Percentiles rank a stretch among this genome's conserved stretches.
Conservation (phyloP, 805 yeast species). For the Candida nonsorbophila region DNA sequence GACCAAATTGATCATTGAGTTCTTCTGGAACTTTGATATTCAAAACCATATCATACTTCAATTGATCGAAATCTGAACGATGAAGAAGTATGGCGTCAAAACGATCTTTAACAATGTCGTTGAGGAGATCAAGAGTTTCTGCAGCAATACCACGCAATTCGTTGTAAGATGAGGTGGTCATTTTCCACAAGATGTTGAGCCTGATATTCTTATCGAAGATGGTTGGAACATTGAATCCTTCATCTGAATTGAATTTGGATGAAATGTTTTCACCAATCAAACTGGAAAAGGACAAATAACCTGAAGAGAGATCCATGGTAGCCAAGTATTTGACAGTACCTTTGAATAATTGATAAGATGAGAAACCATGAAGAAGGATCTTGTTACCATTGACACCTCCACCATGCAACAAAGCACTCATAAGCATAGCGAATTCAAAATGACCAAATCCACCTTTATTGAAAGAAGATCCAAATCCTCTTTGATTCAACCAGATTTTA, state of each 20-base stretch:
- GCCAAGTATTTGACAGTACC: conserved; percentile 82
- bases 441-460: conserved; percentile 84
- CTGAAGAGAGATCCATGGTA: conserved; percentile 64
- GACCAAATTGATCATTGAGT: conserved; percentile 48
- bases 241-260: conserved; percentile 40
- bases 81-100: conserved; percentile 73
- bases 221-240: conserved; percentile 70
- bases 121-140: conserved; percentile 61
- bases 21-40: conserved; percentile 44
- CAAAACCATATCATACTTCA: conserved; percentile 65
- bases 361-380: conserved; percentile 78
- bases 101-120: conserved; percentile 78
- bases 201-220: conserved; percentile 71
- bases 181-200: conserved; percentile 75
- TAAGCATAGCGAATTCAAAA: conserved; percentile 77
- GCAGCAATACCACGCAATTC: conserved; percentile 60
- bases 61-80: conserved; percentile 44
- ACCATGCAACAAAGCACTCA: conserved; percentile 80
- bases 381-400: conserved; percentile 74
- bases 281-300: conserved; percentile 66
- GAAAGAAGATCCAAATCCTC: conserved; percentile 66
- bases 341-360: conserved; percentile 89
- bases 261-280: conserved; percentile 38
- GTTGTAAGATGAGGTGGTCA: conserved; percentile 64
- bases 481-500: conserved; percentile 83